Evolutionary conservation across 768 basidiomycete species (phyloP).

Genomic region (Dentipellis sp.): DNA sequence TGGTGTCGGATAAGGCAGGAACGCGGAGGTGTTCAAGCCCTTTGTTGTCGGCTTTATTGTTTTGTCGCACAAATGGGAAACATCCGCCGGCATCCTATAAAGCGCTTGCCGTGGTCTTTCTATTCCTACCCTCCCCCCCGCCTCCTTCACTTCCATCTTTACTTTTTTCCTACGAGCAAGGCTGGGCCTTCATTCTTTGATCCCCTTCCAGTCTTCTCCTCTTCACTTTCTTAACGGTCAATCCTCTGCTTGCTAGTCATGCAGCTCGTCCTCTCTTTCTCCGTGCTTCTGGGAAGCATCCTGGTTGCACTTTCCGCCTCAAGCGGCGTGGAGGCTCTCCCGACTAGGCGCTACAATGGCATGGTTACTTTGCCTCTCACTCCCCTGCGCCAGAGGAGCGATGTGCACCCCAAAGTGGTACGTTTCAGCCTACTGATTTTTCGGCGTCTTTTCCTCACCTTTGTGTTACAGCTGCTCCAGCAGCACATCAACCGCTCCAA

Average conservation of each 20-base stretch:
- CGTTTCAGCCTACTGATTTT: conserved; percentile 10
- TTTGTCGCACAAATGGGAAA: too few species aligned
- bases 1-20: too few species aligned
- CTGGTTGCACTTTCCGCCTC: conserved; percentile 28
- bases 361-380: conserved; percentile 35
- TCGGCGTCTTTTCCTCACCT: not conserved
- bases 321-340: conserved; percentile 32
- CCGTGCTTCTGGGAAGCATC: conserved; percentile 44
- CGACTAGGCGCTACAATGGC: conserved; percentile 24
- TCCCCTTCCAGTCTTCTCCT: not conserved
- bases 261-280: conserved; percentile 44
- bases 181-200: not conserved
- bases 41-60: too few species aligned
- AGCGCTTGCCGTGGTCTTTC: not conserved
- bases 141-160: not conserved
- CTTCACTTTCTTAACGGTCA: not conserved
- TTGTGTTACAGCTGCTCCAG: conserved; percentile 42
- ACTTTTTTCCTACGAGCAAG: not conserved
- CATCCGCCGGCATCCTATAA: too few species aligned
- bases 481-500: conserved; percentile 61
- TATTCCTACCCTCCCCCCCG: not conserved
- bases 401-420: conserved; percentile 35
- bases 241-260: conserved; percentile 26
- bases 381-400: conserved; percentile 22
- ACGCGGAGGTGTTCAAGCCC: too few species aligned